Evolutionary conservation across 352 stramenopile species (phyloP).

Genomic region (Phytophthora pinifolia): DNA sequence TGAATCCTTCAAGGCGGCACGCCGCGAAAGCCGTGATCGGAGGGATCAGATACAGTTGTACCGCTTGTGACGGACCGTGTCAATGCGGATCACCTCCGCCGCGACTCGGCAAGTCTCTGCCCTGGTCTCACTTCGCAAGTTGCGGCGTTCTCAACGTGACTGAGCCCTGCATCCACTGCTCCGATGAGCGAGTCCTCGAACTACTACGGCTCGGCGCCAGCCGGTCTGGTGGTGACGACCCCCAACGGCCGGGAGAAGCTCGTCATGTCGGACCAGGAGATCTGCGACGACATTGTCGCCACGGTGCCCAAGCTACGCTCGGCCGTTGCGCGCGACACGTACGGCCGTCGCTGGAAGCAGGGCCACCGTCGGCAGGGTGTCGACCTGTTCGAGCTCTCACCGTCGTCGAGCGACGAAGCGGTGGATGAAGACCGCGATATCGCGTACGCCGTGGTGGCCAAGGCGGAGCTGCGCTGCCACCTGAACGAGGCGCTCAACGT

Average conservation of each 20-base stretch:
- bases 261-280: constrained; percentile 40
- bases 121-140: constrained; percentile 23
- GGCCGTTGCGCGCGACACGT: constrained; percentile 39
- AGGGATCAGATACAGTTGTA: constrained; percentile 13
- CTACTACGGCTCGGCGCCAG: constrained; percentile 23
- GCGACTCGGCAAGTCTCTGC: background rate
- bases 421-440: constrained; percentile 35
- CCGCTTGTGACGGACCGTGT: constrained; percentile 6
- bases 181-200: constrained; percentile 15
- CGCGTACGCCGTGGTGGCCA: constrained; percentile 47
- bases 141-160: background rate
- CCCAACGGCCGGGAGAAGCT: constrained; percentile 31
- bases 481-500: constrained; percentile 64
- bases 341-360: constrained; percentile 47
- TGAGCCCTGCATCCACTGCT: background rate
- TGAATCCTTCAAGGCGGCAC: background rate
- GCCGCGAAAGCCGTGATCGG: too few species aligned
- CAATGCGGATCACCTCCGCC: constrained; percentile 6
- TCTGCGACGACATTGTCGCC: constrained; percentile 43
- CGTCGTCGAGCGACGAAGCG: constrained; percentile 14
- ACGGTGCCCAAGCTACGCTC: constrained; percentile 37
- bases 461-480: constrained; percentile 48
- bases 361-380: constrained; percentile 36
- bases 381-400: constrained; percentile 48
- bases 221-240: constrained; percentile 29